Percentiles rank a stretch among this genome's conserved stretches.
These are phyloP conservation scores for Coemansia sp. DNA, from an alignment of 192 early-diverging fungal species.

Conservation along the genomic window DNA sequence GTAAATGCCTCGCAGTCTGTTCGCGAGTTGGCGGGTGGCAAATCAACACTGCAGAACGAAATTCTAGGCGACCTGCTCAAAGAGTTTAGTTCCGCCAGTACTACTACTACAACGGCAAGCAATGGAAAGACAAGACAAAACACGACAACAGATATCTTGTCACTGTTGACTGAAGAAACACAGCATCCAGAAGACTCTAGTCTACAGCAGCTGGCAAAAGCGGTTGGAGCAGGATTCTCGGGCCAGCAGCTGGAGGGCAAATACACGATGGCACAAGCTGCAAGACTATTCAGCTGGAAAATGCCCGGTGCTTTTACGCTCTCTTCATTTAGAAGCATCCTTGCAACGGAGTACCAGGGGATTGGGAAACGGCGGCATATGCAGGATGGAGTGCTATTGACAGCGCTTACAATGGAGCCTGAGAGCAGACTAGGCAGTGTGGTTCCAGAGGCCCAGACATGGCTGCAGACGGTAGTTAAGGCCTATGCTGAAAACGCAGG, in stretches of 20 bases:
- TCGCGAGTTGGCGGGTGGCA: conserved; percentile 90
- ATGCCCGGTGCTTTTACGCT: conserved; percentile 92
- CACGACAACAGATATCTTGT: too few relatives aligned
- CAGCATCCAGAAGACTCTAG: conserved; percentile 89
- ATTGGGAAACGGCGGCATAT: conserved; percentile 66
- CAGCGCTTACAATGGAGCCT: conserved; percentile 83
- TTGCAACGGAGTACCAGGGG: conserved; percentile 47
- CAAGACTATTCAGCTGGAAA: conserved; percentile 83
- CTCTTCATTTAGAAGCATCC: conserved; percentile 65
- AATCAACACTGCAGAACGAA: conserved; percentile 96
- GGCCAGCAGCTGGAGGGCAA: conserved; percentile 72
- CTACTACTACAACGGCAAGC: conserved; percentile 44
- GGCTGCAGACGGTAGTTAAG: conserved; percentile 70
- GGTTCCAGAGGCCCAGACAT: conserved; percentile 76
- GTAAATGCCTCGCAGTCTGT: conserved; percentile 60
- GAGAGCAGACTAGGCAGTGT: conserved; percentile 63
- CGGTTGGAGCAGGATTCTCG: conserved; percentile 69
- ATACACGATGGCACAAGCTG: conserved; percentile 72
- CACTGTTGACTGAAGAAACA: conserved; percentile 29
- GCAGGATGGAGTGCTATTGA: conserved; percentile 74
- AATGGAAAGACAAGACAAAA: too few relatives aligned
- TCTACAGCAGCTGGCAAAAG: conserved; percentile 78
- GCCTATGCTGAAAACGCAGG: conserved; percentile 72
- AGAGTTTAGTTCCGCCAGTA: conserved; percentile 74
- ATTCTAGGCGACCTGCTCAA: conserved; percentile 93